phyloP scores from a whole-genome alignment of 805 yeast species.

The Ogataea haglerorum region DNA sequence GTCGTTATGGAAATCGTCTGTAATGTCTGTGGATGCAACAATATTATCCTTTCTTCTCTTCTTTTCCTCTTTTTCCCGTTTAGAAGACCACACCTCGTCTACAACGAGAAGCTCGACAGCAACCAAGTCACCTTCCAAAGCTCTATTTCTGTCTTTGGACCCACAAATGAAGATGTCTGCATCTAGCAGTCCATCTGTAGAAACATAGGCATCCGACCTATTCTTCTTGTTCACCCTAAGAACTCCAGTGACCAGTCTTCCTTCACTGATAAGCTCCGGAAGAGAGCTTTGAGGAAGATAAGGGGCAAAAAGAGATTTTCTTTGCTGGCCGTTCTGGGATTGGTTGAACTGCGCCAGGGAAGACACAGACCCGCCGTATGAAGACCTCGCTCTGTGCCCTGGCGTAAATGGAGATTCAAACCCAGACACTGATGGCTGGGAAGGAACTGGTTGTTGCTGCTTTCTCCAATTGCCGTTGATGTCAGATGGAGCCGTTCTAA shows the following conservation, averaged over 20 bases:
- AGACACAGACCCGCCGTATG: constrained; percentile 63
- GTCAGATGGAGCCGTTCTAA: constrained; percentile 39
- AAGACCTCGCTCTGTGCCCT: constrained; percentile 74
- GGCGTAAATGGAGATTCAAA: constrained; percentile 52
- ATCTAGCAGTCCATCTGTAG: constrained; percentile 92
- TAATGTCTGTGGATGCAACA: constrained; percentile 35
- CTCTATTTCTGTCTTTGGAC: constrained; percentile 96
- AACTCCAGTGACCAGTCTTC: constrained; percentile 87
- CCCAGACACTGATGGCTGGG: constrained; percentile 22
- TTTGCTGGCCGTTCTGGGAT: constrained; percentile 38
- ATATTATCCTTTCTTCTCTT: constrained; percentile 63
- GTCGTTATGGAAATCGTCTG: constrained; percentile 75
- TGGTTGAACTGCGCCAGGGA: constrained; percentile 39
- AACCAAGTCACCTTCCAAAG: constrained; percentile 93
- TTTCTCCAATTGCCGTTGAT: constrained; percentile 66
- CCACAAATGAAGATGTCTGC: constrained; percentile 98
- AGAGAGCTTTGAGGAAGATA: constrained; percentile 90
- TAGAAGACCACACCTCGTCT: constrained; percentile 97
- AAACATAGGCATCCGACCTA: constrained; percentile 96
- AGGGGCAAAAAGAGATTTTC: constrained; percentile 91
- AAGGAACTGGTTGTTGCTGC: constrained; percentile 40
- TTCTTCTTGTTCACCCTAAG: constrained; percentile 93
- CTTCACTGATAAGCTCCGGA: constrained; percentile 85
- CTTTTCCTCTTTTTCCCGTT: constrained; percentile 95
- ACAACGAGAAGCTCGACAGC: constrained; percentile 93